Conservation (phyloP, 2,329 filamentous ascomycete species). For the Aphanocladium album region DNA sequence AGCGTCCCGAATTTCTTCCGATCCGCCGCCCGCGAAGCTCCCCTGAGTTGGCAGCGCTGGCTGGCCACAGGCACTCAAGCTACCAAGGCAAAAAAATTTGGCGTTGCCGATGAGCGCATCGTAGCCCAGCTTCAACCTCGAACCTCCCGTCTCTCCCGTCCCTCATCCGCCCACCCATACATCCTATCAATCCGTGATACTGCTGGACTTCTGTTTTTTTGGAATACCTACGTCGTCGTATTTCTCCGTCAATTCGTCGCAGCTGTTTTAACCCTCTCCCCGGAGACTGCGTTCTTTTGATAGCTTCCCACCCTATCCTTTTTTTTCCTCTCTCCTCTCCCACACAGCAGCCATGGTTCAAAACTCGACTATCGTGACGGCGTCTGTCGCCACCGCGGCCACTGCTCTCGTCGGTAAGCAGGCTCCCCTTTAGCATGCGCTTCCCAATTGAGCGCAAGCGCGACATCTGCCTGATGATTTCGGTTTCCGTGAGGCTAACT, state of each 20-base stretch:
- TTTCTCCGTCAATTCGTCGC: not conserved
- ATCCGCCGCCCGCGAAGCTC: slow-evolving; percentile 4
- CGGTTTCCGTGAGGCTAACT: slow-evolving; percentile 4
- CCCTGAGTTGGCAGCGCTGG: slow-evolving; percentile 4
- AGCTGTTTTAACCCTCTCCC: not conserved
- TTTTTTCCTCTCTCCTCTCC: slow-evolving; percentile 9
- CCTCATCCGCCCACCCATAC: not conserved
- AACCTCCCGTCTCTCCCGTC: not conserved
- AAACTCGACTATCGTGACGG: slow-evolving; percentile 52
- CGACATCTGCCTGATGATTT: not conserved
- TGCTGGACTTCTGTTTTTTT: not conserved
- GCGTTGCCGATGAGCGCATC: slow-evolving; percentile 12
- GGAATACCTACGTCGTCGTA: not conserved
- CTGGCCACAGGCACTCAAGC: slow-evolving; percentile 1
- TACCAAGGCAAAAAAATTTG: slow-evolving; percentile 10
- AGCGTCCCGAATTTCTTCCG: slow-evolving; percentile 21
- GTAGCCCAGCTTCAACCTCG: slow-evolving; percentile 5
- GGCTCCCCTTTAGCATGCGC: slow-evolving; percentile 8
- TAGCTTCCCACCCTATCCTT: slow-evolving; percentile 9
- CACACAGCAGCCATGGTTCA: slow-evolving; percentile 36
- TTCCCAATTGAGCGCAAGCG: slow-evolving; percentile 1
- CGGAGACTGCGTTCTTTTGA: not conserved
- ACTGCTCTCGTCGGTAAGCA: slow-evolving; percentile 55
- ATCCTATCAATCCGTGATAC: not conserved
- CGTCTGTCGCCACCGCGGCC: slow-evolving; percentile 56